Evolutionary conservation across 2,329 filamentous ascomycete genomes (phyloP), one percentile per base, ranked within the genome.

Genomic region (Monilinia fructicola): DNA sequence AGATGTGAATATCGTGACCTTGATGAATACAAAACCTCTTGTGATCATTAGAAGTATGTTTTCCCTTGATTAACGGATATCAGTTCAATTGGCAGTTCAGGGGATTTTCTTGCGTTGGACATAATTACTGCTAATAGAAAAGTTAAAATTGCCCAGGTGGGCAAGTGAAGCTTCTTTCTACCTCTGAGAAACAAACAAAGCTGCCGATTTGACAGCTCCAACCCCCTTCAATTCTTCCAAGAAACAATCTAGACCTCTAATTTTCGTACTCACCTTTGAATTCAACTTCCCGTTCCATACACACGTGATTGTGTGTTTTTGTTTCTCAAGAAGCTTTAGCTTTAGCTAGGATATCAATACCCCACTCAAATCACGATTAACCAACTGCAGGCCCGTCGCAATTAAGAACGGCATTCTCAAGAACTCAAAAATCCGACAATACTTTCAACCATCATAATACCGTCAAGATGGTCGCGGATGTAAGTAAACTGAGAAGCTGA

Each of bases 401-500:
- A 58, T 28, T 42, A 31, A 50, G 46, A 53, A 28, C 48, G 35
- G 40, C 52, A 31, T 63, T 56, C 68, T 54, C 53, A 46, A 40
- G 63, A 65, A 58, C 16, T 46, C n/a, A n/a, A 38, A 38, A 65
- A 48, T 52, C 28, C 54, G 54, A 52, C 48, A 50, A 65, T 52
- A 60, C 61, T 50, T 58, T 64, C 44, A 23, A 54, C 52, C 46
- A 26, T 61, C 48, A 58, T 31, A 52, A 38, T 50, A 64, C 53
- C 56, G 56, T 67, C 71, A 76, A 70, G 46, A 76, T 76, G 74
- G 74, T 76, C 68, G 73, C 71, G 40, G 74, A 76, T 70, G 73
- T 75, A 63, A 71, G 73, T 71, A 52, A 42, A 12, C 14, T 48
- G 23, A 35, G 16, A 48, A 50, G 0, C 11, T 18, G 4, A 16